Conservation (phyloP, 805 yeast genomes). For the Ogataea haglerorum region DNA sequence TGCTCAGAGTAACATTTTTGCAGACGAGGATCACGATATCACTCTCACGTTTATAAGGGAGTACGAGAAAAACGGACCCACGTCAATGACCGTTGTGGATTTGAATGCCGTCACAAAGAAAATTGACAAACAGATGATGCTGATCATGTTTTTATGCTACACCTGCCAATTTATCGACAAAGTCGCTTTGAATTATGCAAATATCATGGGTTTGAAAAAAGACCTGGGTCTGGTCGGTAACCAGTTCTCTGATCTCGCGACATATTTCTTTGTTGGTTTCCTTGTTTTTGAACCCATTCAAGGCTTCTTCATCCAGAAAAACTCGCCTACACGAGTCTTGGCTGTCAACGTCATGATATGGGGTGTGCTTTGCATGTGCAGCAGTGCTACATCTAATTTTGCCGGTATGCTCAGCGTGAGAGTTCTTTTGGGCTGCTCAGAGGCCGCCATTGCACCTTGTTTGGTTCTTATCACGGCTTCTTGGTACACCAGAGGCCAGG, state of each 20-base stretch:
- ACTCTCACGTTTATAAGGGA: constrained; percentile 12
- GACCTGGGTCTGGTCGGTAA: constrained; percentile 48
- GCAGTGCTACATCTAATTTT: constrained; percentile 38
- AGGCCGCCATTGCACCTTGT: constrained; percentile 33
- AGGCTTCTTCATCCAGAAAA: constrained; percentile 45
- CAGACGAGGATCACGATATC: constrained; percentile 12
- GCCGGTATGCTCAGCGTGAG: constrained; percentile 44
- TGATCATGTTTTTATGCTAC: constrained; percentile 47
- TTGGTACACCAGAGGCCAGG: constrained; percentile 33
- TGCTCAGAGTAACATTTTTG: constrained; percentile 12
- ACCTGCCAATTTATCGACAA: constrained; percentile 63
- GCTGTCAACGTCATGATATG: constrained; percentile 49
- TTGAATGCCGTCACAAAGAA: constrained; percentile 29
- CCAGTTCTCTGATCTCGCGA: constrained; percentile 31
- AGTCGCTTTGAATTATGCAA: constrained; percentile 46
- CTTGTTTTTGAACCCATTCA: constrained; percentile 53
- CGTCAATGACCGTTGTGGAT: background rate
- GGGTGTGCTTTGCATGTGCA: constrained; percentile 56
- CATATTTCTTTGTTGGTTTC: constrained; percentile 51
- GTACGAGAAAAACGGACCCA: constrained; percentile 5
- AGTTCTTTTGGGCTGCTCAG: constrained; percentile 27
- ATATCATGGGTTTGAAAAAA: constrained; percentile 49
- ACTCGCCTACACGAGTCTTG: constrained; percentile 51
- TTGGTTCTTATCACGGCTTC: constrained; percentile 33
- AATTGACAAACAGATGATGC: constrained; percentile 47